Percentiles rank a stretch among this genome's conserved stretches.
phyloP scores from a whole-genome alignment of 257 asterid species.

The Capsicum chinense region DNA sequence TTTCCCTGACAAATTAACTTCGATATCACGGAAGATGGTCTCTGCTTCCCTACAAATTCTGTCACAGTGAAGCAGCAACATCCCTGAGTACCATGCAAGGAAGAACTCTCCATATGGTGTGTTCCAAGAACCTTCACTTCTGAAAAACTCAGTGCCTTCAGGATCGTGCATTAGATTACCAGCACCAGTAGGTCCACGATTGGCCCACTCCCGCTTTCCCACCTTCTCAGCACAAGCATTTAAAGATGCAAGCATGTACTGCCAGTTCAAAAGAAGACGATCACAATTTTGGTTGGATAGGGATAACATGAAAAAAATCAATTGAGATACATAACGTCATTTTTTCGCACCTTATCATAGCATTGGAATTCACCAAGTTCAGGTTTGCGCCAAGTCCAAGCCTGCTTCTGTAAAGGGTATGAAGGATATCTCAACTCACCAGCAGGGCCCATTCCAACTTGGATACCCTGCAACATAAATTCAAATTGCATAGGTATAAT shows the following conservation, averaged over 20 bases:
- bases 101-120: slow-evolving; percentile 71
- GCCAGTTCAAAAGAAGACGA: slow-evolving; percentile 44
- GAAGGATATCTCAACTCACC: slow-evolving; percentile 88
- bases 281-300: slow-evolving; percentile 25
- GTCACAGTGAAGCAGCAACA: slow-evolving; percentile 77
- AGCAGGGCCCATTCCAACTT: slow-evolving; percentile 84
- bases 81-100: slow-evolving; percentile 72
- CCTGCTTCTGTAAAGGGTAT: slow-evolving; percentile 47
- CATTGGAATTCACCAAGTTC: slow-evolving; percentile 83
- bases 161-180: slow-evolving; percentile 53
- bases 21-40: slow-evolving; percentile 58
- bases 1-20: slow-evolving; percentile 65
- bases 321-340: not conserved
- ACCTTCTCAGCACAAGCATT: slow-evolving; percentile 55
- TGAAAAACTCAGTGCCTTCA: slow-evolving; percentile 59
- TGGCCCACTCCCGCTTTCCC: slow-evolving; percentile 70
- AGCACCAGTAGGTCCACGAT: slow-evolving; percentile 57
- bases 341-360: slow-evolving; percentile 62
- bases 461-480: slow-evolving; percentile 61
- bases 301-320: slow-evolving; percentile 17
- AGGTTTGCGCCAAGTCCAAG: slow-evolving; percentile 53
- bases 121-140: slow-evolving; percentile 63
- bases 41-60: slow-evolving; percentile 74
- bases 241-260: slow-evolving; percentile 82
- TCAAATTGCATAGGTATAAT: slow-evolving; percentile 21